Evolutionary conservation across 2,329 filamentous ascomycete species (phyloP).

Genomic region (Lasiodiplodia gonubiensis): DNA sequence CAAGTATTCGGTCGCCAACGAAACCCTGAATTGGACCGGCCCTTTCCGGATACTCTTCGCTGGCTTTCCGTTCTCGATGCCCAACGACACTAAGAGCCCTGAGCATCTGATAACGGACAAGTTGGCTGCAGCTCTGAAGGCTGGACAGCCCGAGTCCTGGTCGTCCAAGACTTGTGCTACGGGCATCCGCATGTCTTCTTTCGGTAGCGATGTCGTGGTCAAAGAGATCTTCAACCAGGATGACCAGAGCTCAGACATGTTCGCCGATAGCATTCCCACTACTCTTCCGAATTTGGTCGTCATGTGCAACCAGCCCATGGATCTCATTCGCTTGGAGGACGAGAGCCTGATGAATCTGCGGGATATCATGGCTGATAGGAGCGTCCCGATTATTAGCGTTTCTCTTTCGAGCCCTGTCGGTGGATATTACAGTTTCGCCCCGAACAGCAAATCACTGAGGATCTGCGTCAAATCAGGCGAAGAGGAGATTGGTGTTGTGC

Average conservation of each 20-base stretch:
- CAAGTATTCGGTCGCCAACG: conserved; percentile 14
- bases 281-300: conserved; percentile 18
- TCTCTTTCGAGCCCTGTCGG: conserved; percentile 32
- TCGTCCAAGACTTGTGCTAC: conserved; percentile 4
- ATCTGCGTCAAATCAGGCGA: conserved; percentile 42
- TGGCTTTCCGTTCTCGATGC: conserved; percentile 19
- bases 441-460: conserved; percentile 36
- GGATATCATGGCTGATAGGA: conserved; percentile 34
- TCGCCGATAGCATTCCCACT: conserved; percentile 13
- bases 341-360: conserved; percentile 29
- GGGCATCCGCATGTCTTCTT: conserved; percentile 39
- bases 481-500: conserved; percentile 31
- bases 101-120: conserved; percentile 18
- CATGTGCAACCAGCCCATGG: conserved; percentile 16
- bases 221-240: conserved; percentile 24
- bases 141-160: conserved; percentile 11
- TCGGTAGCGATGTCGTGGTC: conserved; percentile 17
- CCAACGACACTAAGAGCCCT: conserved; percentile 10
- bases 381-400: conserved; percentile 42
- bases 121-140: conserved; percentile 9
- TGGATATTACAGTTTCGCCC: conserved; percentile 28
- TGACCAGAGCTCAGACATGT: conserved; percentile 11
- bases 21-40: conserved; percentile 9
- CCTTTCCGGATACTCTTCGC: conserved; percentile 23
- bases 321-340: conserved; percentile 5